Evolutionary conservation across 306 rosid species (phyloP), one percentile per base, ranked within the genome.

Genomic region (Adenanthera pavonina): DNA sequence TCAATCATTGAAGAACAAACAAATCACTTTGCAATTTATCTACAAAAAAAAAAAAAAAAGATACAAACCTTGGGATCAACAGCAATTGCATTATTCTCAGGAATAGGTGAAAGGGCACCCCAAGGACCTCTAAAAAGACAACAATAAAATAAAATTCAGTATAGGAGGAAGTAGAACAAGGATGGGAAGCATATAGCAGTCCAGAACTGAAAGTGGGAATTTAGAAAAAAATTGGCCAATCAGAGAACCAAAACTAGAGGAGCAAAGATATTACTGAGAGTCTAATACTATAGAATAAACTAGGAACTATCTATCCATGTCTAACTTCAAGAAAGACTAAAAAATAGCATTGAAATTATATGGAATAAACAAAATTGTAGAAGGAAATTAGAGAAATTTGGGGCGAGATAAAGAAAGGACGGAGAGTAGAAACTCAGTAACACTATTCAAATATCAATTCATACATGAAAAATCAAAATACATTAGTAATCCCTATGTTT

Each of bases 51-150:
- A 8, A 30, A 3, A 9, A 9, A 0, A 79, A 36, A 19, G 52
- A 70, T 38, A 34, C 80, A 68, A 75, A 91, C 99, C 97, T 88
- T 88, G 59, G 85, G 34, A 85, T 92, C 79, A 78, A 87, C 86
- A 76, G 95, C 96, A 82, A 95, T 88, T 77, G 99, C 95, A 90
- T 95, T 95, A 86, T 93, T 93, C 85, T 95, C 99, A 10, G 99
- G 99, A 71, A 93, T 86, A 75, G 99, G 95, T 84, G 99, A 95
- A 86, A 95, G 91, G 34, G 99, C 91, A 51, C 94, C 94, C 99
- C 99, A 95, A 74, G 99, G 99, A 77, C 99, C 99, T 87, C 99
- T 95, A 85, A 57, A 86, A 84, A 11, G 84, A 81, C 82, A 87
- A 74, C 20, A 73, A 25, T 16, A 75, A 70, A 33, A 70, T 7